Evolutionary conservation across 352 stramenopile genomes (phyloP).

Genomic region (Aphanomyces cochlioides): DNA sequence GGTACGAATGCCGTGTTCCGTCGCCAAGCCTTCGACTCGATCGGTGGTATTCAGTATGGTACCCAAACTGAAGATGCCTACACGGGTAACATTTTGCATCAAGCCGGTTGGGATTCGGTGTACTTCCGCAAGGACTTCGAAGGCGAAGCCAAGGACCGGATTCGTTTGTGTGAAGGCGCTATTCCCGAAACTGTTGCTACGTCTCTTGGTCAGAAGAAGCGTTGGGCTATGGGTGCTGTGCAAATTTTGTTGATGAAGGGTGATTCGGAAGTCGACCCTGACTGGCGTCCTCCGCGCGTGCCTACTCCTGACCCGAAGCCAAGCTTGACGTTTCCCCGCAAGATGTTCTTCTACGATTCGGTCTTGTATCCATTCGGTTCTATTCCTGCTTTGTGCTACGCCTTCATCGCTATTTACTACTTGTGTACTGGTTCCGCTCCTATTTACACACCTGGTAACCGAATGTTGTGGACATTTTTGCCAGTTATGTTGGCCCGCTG

Average conservation of each 20-base stretch:
- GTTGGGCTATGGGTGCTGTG: conserved; percentile 29
- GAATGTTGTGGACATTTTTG: conserved; percentile 29
- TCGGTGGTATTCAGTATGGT: conserved; percentile 34
- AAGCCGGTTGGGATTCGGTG: conserved; percentile 30
- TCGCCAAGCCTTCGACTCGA: conserved; percentile 33
- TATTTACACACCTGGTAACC: conserved; percentile 26
- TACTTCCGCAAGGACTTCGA: conserved; percentile 32
- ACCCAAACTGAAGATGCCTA: conserved; percentile 36
- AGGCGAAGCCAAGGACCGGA: conserved; percentile 29
- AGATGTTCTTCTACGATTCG: conserved; percentile 31
- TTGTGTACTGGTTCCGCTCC: conserved; percentile 22
- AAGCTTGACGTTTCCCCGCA: conserved; percentile 22
- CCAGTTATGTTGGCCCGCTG: conserved; percentile 27
- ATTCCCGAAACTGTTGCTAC: conserved; percentile 27
- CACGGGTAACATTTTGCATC: conserved; percentile 29
- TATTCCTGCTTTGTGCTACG: conserved; percentile 31
- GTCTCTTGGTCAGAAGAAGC: conserved; percentile 27
- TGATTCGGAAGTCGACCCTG: conserved; percentile 29
- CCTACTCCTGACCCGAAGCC: conserved; percentile 27
- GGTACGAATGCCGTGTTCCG: conserved; percentile 36
- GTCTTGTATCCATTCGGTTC: conserved; percentile 31
- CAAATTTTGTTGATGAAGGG: conserved; percentile 31
- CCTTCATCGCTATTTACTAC: conserved; percentile 31
- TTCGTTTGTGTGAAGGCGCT: conserved; percentile 29
- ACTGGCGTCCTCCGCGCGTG: conserved; percentile 28